Percentiles rank a stretch among this genome's conserved stretches.
phyloP scores from a whole-genome alignment of 163 green algal species.

The Scenedesmus sp. region DNA sequence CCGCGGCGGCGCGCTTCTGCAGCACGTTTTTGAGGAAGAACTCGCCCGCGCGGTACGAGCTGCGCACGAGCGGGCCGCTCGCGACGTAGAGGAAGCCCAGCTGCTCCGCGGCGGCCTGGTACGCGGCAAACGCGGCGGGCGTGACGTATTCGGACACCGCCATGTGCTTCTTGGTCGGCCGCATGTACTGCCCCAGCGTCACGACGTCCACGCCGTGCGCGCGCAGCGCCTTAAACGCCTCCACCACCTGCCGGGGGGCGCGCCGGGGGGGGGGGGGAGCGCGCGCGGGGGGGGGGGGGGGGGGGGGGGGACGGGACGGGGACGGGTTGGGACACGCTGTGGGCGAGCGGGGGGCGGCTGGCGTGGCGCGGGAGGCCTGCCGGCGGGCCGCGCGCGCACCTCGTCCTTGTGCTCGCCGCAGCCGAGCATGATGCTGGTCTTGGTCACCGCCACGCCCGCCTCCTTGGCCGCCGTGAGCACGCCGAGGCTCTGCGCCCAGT shows the following conservation, averaged over 20 bases:
- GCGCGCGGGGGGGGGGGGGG: too few species aligned
- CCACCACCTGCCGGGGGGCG: constrained; percentile 36
- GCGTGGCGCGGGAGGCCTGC: too few species aligned
- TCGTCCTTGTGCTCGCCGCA: constrained; percentile 91
- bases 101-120: constrained; percentile 74
- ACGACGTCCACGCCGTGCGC: constrained; percentile 89
- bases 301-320: too few species aligned
- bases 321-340: too few species aligned
- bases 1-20: not conserved
- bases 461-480: constrained; percentile 91
- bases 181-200: constrained; percentile 99
- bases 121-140: constrained; percentile 91
- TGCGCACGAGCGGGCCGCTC: constrained; percentile 92
- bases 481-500: constrained; percentile 90
- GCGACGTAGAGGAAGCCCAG: constrained; percentile 97
- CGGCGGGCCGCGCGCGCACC: constrained; percentile 73
- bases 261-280: too few species aligned
- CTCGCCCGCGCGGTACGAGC: constrained; percentile 94
- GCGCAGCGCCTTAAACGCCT: constrained; percentile 68
- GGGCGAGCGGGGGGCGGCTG: too few species aligned
- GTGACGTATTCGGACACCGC: constrained; percentile 96
- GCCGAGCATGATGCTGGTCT: constrained; percentile 98
- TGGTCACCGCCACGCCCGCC: constrained; percentile 76
- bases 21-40: constrained; percentile 84
- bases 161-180: constrained; percentile 98